Conservation (phyloP, 805 yeast species). For the Pichia phayaonensis region DNA sequence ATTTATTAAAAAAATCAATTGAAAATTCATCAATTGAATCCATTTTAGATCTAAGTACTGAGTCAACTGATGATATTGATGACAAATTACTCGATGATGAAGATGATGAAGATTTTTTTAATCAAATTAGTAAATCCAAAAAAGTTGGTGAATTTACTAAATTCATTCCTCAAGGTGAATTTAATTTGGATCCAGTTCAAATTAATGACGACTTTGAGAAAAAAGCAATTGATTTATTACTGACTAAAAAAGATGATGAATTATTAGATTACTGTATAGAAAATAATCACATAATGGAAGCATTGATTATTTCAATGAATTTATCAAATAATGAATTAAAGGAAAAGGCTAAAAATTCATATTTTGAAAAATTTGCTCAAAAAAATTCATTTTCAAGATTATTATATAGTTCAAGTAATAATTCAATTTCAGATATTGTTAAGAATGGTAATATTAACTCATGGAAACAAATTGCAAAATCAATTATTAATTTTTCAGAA, state of each 20-base stretch:
- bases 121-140: constrained; percentile 22
- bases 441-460: constrained; percentile 63
- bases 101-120: constrained; percentile 35
- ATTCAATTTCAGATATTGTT: constrained; percentile 58
- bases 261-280: constrained; percentile 66
- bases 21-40: constrained; percentile 18
- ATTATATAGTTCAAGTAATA: constrained; percentile 54
- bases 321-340: constrained; percentile 54
- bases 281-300: constrained; percentile 62
- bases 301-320: constrained; percentile 70
- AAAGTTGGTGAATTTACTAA: constrained; percentile 8
- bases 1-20: constrained; percentile 44
- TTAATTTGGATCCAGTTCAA: constrained; percentile 30
- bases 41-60: not conserved
- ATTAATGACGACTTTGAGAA: constrained; percentile 29
- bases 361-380: constrained; percentile 50
- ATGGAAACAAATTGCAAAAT: constrained; percentile 78
- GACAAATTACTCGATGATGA: constrained; percentile 15
- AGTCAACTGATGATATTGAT: constrained; percentile 4
- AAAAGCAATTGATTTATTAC: constrained; percentile 45
- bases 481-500: constrained; percentile 49
- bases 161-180: constrained; percentile 48
- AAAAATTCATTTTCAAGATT: constrained; percentile 61
- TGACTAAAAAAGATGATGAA: constrained; percentile 52
- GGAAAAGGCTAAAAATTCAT: constrained; percentile 62